These are phyloP conservation scores for Trypanosoma scelopori DNA, from an alignment of 208 protist genomes.

Conservation along the genomic window DNA sequence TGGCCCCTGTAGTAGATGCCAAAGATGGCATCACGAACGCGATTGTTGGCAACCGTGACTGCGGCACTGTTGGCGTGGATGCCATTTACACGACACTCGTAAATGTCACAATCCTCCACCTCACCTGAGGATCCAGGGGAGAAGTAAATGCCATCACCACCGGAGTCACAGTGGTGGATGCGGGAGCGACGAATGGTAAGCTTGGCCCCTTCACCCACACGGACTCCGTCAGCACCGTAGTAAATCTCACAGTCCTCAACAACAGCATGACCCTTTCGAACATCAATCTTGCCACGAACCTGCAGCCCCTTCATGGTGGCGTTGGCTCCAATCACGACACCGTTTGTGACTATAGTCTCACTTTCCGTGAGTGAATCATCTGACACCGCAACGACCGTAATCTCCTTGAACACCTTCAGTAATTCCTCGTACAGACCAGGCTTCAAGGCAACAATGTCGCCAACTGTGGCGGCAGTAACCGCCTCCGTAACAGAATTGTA, in stretches of 20 bases:
- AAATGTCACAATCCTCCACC: constrained; percentile 80
- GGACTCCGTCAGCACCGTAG: constrained; percentile 73
- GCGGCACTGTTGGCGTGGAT: constrained; percentile 53
- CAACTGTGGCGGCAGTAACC: constrained; percentile 39
- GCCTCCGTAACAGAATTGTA: constrained; percentile 66
- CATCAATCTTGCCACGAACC: constrained; percentile 62
- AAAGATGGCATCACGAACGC: constrained; percentile 77
- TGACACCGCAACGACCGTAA: constrained; percentile 40
- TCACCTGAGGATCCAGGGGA: constrained; percentile 54
- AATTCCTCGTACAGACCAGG: constrained; percentile 81
- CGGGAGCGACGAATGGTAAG: constrained; percentile 51
- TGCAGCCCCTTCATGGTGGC: constrained; percentile 50
- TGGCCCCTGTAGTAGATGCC: constrained; percentile 68
- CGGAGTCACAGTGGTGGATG: constrained; percentile 68
- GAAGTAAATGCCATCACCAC: constrained; percentile 84
- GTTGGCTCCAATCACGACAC: constrained; percentile 52
- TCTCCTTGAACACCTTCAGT: constrained; percentile 46
- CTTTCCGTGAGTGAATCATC: constrained; percentile 36
- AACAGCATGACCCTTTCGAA: constrained; percentile 69
- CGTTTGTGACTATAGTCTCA: constrained; percentile 55
- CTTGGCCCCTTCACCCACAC: constrained; percentile 47
- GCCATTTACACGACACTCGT: constrained; percentile 82
- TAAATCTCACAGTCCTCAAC: constrained; percentile 81
- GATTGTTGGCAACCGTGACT: constrained; percentile 51
- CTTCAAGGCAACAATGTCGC: constrained; percentile 59